Percentiles rank a stretch among this genome's conserved stretches.
phyloP scores from a whole-genome alignment of 345 rosid species.

The Salix dunnii region DNA sequence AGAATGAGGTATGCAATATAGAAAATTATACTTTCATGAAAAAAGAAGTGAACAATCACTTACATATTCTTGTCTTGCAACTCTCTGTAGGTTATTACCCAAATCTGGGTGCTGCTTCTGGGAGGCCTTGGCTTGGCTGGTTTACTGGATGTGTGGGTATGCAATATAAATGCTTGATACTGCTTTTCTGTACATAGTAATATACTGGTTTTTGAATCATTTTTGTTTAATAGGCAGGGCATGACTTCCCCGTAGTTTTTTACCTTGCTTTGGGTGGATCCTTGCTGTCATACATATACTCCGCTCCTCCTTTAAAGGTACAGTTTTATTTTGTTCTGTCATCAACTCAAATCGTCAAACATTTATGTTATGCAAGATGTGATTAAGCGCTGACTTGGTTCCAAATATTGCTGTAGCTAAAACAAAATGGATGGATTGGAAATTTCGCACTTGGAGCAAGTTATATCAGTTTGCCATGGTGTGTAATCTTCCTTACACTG shows the following conservation, averaged over 20 bases:
- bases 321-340: slow-evolving; percentile 11
- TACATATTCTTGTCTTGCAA: slow-evolving; percentile 1
- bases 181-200: slow-evolving; percentile 6
- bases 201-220: slow-evolving; percentile 15
- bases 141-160: slow-evolving; percentile 83
- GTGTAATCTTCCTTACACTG: slow-evolving; percentile 11
- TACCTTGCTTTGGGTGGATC: slow-evolving; percentile 98
- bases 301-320: slow-evolving; percentile 98
- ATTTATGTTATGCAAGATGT: slow-evolving; percentile 10
- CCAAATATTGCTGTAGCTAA: slow-evolving; percentile 56
- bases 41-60: not conserved
- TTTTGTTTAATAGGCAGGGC: slow-evolving; percentile 73
- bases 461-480: slow-evolving; percentile 98
- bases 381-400: slow-evolving; percentile 18
- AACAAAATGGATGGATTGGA: slow-evolving; percentile 98
- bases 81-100: slow-evolving; percentile 71
- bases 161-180: slow-evolving; percentile 25
- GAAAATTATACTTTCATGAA: not conserved
- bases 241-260: slow-evolving; percentile 62
- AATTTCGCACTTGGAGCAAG: slow-evolving; percentile 95
- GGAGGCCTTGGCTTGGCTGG: slow-evolving; percentile 87
- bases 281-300: slow-evolving; percentile 86
- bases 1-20: slow-evolving; percentile 60
- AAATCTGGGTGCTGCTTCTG: slow-evolving; percentile 80
- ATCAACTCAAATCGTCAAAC: slow-evolving; percentile 3